These are phyloP conservation scores for Schoenoplectus tabernaemontani DNA, from an alignment of 202 grass and related monocot genomes.

Conservation along the genomic window DNA sequence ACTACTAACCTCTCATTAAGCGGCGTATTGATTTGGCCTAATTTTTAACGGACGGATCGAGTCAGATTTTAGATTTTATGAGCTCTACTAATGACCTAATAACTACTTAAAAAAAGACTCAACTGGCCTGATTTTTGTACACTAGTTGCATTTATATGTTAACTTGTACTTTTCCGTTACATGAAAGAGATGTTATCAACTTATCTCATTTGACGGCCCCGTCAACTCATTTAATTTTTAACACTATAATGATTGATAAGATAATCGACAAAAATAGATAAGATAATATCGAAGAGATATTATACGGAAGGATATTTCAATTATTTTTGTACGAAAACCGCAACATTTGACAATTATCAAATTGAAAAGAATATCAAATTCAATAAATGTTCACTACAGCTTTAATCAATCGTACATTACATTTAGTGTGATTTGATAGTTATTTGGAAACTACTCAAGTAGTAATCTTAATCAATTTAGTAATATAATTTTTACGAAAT, in stretches of 20 bases:
- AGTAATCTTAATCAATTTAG: too few species aligned
- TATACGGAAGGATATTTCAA: neutral
- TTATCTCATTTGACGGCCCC: neutral
- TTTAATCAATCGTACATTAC: too few species aligned
- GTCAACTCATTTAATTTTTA: neutral
- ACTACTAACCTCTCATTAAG: too few species aligned
- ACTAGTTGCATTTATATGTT: neutral
- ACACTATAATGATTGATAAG: neutral
- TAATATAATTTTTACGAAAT: too few species aligned
- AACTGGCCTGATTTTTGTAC: neutral
- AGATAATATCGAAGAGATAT: neutral
- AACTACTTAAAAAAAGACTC: too few species aligned
- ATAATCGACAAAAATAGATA: neutral
- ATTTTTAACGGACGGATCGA: too few species aligned
- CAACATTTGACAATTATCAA: neutral
- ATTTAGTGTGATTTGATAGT: neutral
- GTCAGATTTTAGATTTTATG: too few species aligned
- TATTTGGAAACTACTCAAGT: neutral
- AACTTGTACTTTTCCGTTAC: neutral
- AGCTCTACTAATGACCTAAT: too few species aligned
- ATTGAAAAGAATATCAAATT: too few species aligned
- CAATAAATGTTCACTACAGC: too few species aligned
- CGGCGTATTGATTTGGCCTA: too few species aligned
- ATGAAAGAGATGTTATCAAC: neutral
- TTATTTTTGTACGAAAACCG: neutral